Evolutionary conservation across 495 filamentous ascomycete genomes (phyloP), one percentile per base, ranked within the genome.

Genomic region (Hapsidospora chrysogenum): DNA sequence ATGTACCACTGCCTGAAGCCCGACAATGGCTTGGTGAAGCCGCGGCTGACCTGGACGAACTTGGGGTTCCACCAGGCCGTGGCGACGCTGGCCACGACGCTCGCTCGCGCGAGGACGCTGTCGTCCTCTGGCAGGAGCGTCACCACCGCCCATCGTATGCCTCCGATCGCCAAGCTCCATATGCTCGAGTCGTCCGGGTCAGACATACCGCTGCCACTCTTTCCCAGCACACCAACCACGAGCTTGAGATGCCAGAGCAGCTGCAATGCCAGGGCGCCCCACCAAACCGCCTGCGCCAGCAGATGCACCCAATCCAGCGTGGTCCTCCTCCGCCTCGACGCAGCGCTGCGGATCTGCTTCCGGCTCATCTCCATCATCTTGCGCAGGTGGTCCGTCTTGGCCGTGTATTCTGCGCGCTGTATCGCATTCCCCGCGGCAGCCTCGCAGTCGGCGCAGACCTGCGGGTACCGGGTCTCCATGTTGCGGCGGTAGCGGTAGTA

Each of bases 31-130:
- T 64, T 72, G 27, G 61, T 64, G 42, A 73, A 64, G 16, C 76
- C 72, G 35, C 67, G 63, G n/a, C 73, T 56, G 44, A 73, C 72
- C 41, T 77, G 55, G 40, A 66, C 63, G 45, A 83, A 61, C 36
- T 66, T 68, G 5, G 79, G 79, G 41, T 85, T 86, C 78, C 81
- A 92, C 72, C 78, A 85, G 9, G 75, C 50, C 2, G 76, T 67
- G 4, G 70, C 42, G 17, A 77, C 41, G 17, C 68, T 71, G 2
- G 67, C 52, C 15, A 64, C 39, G 17, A 78, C 55, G 11, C 57
- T 58, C 65, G 56, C 56, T 49, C 41, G 22, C 46, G 63, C 40
- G 54, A 72, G 39, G 44, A 35, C 37, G 37, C 59, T 57, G 31
- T 29, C 36, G 37, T 19, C 46, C 28, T 46, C 11, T 17, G 50